These are phyloP conservation scores for Platanthera guangdongensis DNA, from an alignment of 106 monocot genomes.

Conservation along the genomic window DNA sequence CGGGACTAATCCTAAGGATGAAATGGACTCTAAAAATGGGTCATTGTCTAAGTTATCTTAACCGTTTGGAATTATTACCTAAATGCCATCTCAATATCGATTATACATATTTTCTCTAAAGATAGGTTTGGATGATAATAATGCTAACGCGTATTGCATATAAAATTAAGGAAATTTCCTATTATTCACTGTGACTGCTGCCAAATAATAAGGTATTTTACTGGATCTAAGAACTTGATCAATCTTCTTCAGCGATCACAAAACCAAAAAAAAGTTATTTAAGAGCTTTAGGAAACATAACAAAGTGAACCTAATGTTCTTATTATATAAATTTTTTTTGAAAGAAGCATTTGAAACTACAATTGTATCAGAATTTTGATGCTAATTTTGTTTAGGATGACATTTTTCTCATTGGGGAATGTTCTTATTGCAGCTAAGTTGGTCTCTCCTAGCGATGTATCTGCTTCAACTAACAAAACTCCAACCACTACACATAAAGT, in stretches of 20 bases:
- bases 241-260: not conserved
- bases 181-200: not conserved
- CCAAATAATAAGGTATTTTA: not conserved
- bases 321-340: not conserved
- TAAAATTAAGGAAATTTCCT: not conserved
- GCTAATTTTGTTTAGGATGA: not conserved
- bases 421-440: constrained; percentile 36
- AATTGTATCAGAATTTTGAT: no score
- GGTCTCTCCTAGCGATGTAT: constrained; percentile 30
- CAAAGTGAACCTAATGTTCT: not conserved
- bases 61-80: no score
- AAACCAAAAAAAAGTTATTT: not conserved
- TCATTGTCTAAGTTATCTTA: no score
- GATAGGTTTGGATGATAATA: no score
- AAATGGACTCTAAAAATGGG: no score
- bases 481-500: constrained; percentile 31
- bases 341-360: no score
- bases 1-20: no score
- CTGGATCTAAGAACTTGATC: not conserved
- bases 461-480: constrained; percentile 20
- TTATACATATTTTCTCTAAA: no score
- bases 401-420: not conserved
- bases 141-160: no score
- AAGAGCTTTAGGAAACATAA: not conserved
- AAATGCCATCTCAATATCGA: no score